These are phyloP conservation scores for Pestalotiopsis fici DNA, from an alignment of 2,329 filamentous ascomycete genomes.

Conservation along the genomic window DNA sequence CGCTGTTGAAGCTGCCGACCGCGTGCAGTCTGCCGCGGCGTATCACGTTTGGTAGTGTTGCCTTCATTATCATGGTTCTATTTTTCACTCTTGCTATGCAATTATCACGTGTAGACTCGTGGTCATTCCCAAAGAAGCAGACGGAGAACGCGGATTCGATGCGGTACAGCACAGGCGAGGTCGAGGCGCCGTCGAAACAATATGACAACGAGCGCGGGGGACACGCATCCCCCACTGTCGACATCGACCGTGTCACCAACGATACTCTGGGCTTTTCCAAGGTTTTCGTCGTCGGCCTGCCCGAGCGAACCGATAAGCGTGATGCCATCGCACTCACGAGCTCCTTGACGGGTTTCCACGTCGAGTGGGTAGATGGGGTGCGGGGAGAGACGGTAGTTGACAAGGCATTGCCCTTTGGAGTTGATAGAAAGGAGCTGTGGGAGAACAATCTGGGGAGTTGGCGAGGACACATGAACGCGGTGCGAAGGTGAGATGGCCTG, in stretches of 20 bases:
- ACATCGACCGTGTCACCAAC: conserved; percentile 24
- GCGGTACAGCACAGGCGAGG: neutral
- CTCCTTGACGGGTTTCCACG: conserved; percentile 39
- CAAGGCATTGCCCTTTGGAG: conserved; percentile 40
- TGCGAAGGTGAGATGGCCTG: conserved; percentile 23
- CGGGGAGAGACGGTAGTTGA: conserved; percentile 37
- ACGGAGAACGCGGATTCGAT: too few relatives aligned
- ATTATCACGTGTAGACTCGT: neutral
- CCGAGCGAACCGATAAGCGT: conserved; percentile 48
- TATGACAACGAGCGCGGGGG: neutral
- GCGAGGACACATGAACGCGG: conserved; percentile 40
- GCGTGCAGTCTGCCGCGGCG: conserved; percentile 1
- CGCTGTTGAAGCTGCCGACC: neutral
- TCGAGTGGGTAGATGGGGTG: conserved; percentile 46
- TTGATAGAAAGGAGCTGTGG: conserved; percentile 24
- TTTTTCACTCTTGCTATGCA: neutral
- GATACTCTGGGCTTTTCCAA: conserved; percentile 30
- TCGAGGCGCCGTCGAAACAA: neutral
- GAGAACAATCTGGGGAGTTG: conserved; percentile 40
- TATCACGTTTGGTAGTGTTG: neutral
- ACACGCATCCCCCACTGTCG: conserved; percentile 3
- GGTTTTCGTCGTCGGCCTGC: conserved; percentile 43
- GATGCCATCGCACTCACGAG: conserved; percentile 46
- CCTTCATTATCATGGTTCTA: neutral
- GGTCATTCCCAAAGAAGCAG: neutral